These are phyloP conservation scores for Yarrowia porcina DNA, from an alignment of 805 yeast genomes.

Conservation along the genomic window DNA sequence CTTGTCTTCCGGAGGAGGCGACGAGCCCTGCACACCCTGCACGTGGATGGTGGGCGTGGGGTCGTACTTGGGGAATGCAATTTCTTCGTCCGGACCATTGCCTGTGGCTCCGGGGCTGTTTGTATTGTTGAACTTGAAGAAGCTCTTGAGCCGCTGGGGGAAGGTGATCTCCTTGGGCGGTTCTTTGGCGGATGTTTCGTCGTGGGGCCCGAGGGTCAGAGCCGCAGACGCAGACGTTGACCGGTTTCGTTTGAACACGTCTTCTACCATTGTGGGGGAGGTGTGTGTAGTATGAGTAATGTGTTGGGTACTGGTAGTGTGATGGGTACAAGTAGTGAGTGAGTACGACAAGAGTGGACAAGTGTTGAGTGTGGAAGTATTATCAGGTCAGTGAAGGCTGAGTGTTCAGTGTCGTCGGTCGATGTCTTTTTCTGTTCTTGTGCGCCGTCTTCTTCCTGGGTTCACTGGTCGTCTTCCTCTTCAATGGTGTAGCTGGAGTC, in stretches of 20 bases:
- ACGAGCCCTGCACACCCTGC: not conserved
- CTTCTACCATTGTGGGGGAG: not conserved
- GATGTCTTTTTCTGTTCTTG: no score
- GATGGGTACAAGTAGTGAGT: not conserved
- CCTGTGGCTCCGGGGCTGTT: not conserved
- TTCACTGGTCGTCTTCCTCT: no score
- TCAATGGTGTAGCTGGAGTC: no score
- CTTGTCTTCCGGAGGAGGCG: slow-evolving; percentile 9
- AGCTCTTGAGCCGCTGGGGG: slow-evolving; percentile 37
- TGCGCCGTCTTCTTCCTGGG: no score
- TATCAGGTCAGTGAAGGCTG: no score
- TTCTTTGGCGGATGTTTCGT: not conserved
- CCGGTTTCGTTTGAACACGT: slow-evolving; percentile 23
- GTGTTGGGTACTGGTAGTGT: not conserved
- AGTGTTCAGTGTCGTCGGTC: no score
- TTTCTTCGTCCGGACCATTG: slow-evolving; percentile 11
- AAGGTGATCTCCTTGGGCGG: slow-evolving; percentile 26
- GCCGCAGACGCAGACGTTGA: slow-evolving; percentile 16
- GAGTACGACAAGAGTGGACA: no score
- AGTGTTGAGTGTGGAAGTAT: no score
- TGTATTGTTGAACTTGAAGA: slow-evolving; percentile 37
- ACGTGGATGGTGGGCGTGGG: slow-evolving; percentile 9
- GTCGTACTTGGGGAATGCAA: slow-evolving; percentile 26
- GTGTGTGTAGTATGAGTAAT: not conserved
- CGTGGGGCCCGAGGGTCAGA: not conserved